These are phyloP conservation scores for Alternaria triticina DNA, from an alignment of 2,329 filamentous ascomycete genomes.

Conservation along the genomic window DNA sequence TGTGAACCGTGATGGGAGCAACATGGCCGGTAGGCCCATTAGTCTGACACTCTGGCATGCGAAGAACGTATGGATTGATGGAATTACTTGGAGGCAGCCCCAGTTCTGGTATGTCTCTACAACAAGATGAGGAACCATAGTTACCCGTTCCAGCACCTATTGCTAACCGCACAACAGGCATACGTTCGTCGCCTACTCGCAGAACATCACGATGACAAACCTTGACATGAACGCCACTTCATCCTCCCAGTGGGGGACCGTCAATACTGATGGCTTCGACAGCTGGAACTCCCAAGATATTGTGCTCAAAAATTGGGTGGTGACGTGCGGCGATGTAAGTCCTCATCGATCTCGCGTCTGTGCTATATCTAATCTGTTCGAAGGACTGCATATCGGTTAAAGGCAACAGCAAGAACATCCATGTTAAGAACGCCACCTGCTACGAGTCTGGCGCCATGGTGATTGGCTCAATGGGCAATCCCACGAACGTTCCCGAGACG, in stretches of 20 bases:
- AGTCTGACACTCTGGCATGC: conserved; percentile 55
- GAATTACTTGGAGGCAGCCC: conserved; percentile 51
- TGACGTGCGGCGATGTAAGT: conserved; percentile 41
- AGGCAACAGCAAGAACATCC: conserved; percentile 64
- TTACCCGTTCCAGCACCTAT: background rate
- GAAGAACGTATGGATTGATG: conserved; percentile 55
- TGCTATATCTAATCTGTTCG: conserved; percentile 46
- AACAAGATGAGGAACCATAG: background rate
- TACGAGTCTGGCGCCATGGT: conserved; percentile 65
- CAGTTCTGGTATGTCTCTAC: conserved; percentile 55
- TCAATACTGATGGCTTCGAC: conserved; percentile 60
- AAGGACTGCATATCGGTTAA: conserved; percentile 68
- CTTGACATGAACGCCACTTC: conserved; percentile 60
- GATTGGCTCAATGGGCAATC: conserved; percentile 66
- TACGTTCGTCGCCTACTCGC: conserved; percentile 54
- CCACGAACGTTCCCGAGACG: conserved; percentile 60
- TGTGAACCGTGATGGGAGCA: conserved; percentile 50
- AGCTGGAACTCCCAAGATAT: conserved; percentile 60
- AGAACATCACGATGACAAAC: conserved; percentile 61
- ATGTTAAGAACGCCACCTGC: conserved; percentile 67
- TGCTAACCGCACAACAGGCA: conserved; percentile 34
- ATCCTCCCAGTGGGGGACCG: conserved; percentile 53
- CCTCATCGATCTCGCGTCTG: conserved; percentile 14
- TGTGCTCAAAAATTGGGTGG: conserved; percentile 55
- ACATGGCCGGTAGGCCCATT: conserved; percentile 55